phyloP scores from a whole-genome alignment of 164 flowering plant species.

The Protea cynaroides region DNA sequence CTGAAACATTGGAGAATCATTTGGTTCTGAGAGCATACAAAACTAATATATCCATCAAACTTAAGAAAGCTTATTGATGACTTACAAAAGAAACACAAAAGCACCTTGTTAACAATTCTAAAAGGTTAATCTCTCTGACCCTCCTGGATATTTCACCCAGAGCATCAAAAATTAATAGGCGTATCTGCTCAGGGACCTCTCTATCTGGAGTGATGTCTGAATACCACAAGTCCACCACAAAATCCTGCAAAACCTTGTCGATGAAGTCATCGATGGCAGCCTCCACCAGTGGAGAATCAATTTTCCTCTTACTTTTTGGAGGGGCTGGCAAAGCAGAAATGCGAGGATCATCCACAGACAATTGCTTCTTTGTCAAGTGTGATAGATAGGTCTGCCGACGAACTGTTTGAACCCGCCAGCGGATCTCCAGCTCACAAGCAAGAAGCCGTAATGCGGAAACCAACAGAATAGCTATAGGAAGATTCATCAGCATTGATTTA shows the following conservation, averaged over 20 bases:
- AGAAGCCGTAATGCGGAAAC: slow-evolving; percentile 53
- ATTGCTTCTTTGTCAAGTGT: slow-evolving; percentile 70
- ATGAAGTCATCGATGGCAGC: slow-evolving; percentile 75
- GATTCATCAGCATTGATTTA: slow-evolving; percentile 90
- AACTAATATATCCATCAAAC: slow-evolving; percentile 6
- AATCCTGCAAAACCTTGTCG: slow-evolving; percentile 66
- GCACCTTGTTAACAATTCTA: slow-evolving; percentile 91
- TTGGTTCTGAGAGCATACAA: slow-evolving; percentile 8
- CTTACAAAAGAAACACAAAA: slow-evolving; percentile 25
- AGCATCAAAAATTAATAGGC: slow-evolving; percentile 56
- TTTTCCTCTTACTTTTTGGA: slow-evolving; percentile 67
- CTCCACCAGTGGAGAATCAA: slow-evolving; percentile 88
- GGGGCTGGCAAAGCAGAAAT: slow-evolving; percentile 45
- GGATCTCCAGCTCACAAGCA: slow-evolving; percentile 64
- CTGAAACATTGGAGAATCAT: slow-evolving; percentile 37
- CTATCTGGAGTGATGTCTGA: slow-evolving; percentile 79
- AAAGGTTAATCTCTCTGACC: slow-evolving; percentile 79
- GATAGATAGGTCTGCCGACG: slow-evolving; percentile 49
- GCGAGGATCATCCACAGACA: slow-evolving; percentile 73
- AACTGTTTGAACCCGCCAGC: slow-evolving; percentile 43
- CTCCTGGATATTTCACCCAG: slow-evolving; percentile 82
- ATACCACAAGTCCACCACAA: slow-evolving; percentile 89
- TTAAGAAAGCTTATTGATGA: slow-evolving; percentile 14
- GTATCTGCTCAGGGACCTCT: slow-evolving; percentile 81
- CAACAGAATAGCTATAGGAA: slow-evolving; percentile 70